Evolutionary conservation across 495 filamentous ascomycete species (phyloP), one percentile per base, ranked within the genome.

Genomic region (Trypethelium eluteriae): DNA sequence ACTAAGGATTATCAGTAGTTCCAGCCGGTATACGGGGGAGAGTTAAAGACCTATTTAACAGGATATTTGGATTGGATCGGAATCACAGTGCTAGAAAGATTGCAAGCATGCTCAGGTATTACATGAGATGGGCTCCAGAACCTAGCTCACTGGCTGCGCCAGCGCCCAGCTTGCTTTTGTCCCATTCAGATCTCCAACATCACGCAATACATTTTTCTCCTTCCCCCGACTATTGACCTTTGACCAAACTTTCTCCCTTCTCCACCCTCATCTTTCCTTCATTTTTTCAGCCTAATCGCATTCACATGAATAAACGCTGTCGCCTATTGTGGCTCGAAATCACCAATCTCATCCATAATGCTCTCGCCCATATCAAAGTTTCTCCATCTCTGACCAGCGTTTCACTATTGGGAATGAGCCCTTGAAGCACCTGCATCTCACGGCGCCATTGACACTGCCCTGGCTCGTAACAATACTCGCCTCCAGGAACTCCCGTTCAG

Each of bases 281-380:
- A 96, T 84, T 96, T 96, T 87, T 94, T 91, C 64, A 96, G 82
- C 65, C 93, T 84, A 77, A 96, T 96, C 59, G 88, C 87, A 72
- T 91, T 82, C 66, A 95, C 88, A 66, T 76, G 83, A 74, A 96
- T 93, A 79, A 96, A 95, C 38, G 91, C 89, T 39, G 86, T 80
- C 32, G 87, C 89, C 72, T 89, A 89, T 66, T 81, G 79, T 44
- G 91, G 91, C 64, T 79, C 81, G 80, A 96, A 96, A 73, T 86
- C 86, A 74, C 85, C 88, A 71, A 96, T 85, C 72, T 86, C 85
- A 78, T 96, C 93, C 93, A 96, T 98, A 69, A 82, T 87, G 56
- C 85, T 84, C 80, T 96, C 91, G 70, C 82, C 79, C 80, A 85
- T 85, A 75, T 84, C 84, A 96, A 66, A 96, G 84, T 82, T 95